Evolutionary conservation across 345 rosid species (phyloP).

Genomic region (Alliaria petiolata): DNA sequence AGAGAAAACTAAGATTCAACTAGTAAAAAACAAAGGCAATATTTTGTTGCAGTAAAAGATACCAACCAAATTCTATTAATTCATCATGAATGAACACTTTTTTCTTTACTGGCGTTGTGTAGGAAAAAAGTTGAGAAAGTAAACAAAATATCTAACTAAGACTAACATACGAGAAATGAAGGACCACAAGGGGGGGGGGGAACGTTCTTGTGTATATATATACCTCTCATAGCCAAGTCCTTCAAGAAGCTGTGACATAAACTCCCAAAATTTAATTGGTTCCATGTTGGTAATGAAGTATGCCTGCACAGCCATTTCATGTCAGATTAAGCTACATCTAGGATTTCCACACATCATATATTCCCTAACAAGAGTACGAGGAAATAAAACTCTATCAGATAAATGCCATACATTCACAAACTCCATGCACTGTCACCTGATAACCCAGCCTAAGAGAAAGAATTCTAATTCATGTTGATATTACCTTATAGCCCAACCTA

Average conservation of each 20-base stretch:
- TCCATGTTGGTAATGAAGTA: conserved; percentile 93
- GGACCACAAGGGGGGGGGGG: not conserved
- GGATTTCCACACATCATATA: not conserved
- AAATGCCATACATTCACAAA: not conserved
- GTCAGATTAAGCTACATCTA: not conserved
- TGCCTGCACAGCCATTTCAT: conserved; percentile 49
- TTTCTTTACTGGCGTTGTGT: not conserved
- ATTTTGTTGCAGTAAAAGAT: no score
- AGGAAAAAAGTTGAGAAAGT: not conserved
- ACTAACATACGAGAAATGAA: not conserved
- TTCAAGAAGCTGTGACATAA: conserved; percentile 59
- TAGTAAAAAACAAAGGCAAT: no score
- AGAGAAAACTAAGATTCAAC: not conserved
- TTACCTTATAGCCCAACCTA: not conserved
- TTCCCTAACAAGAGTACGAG: not conserved
- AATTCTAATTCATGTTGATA: not conserved
- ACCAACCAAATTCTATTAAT: not conserved
- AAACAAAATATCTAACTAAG: not conserved
- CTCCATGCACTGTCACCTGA: not conserved
- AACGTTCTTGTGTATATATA: not conserved
- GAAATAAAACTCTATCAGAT: not conserved
- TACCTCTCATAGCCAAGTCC: conserved; percentile 96
- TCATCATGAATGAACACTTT: not conserved
- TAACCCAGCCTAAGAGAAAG: not conserved
- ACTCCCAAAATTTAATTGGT: conserved; percentile 92